phyloP scores from a whole-genome alignment of 345 rosid species.

The Psidium guajava region DNA sequence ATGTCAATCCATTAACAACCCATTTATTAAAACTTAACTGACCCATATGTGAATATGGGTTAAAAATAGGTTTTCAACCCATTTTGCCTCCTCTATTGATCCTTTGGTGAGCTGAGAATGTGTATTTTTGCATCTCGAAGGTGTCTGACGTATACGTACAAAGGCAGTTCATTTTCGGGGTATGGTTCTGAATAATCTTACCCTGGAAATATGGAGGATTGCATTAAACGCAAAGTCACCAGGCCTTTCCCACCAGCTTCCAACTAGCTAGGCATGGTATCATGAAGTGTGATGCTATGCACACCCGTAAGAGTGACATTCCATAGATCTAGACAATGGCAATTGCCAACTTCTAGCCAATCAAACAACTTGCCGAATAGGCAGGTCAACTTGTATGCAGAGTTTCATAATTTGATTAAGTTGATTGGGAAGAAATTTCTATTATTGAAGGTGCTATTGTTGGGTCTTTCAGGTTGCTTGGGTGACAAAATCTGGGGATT shows the following conservation, averaged over 20 bases:
- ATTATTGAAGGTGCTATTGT: not conserved
- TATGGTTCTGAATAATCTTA: not conserved
- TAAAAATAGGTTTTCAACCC: too few species aligned
- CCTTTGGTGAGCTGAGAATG: not conserved
- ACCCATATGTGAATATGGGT: too few species aligned
- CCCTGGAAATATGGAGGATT: not conserved
- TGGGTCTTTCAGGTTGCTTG: constrained; percentile 72
- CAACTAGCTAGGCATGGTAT: not conserved
- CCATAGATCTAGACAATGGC: not conserved
- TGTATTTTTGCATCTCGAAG: not conserved
- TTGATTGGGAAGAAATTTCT: not conserved
- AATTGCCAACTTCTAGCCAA: not conserved
- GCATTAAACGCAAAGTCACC: not conserved
- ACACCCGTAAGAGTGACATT: not conserved
- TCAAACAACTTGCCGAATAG: not conserved
- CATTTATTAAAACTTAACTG: too few species aligned
- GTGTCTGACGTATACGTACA: not conserved
- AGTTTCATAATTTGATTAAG: not conserved
- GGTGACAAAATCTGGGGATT: constrained; percentile 89
- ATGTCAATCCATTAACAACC: too few species aligned
- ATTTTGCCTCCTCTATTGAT: not conserved
- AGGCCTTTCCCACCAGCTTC: not conserved
- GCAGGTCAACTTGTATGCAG: not conserved
- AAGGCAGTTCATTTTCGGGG: not conserved
- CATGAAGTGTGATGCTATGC: not conserved